These are phyloP conservation scores for Balamuthia mandrillaris DNA, from an alignment of 208 protist genomes.

Conservation along the genomic window DNA sequence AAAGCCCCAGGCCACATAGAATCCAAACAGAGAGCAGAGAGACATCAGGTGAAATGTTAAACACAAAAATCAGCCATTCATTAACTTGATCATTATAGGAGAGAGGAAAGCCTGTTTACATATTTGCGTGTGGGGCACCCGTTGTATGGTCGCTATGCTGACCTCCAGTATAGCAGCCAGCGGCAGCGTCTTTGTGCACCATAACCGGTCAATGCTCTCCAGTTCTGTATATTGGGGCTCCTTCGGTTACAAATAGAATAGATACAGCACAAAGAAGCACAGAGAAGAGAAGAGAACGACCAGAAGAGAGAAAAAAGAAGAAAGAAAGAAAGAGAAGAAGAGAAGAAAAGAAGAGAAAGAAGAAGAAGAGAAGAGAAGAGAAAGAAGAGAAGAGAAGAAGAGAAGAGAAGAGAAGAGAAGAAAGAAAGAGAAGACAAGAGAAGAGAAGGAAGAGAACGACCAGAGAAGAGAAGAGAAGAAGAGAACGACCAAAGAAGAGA, in stretches of 20 bases:
- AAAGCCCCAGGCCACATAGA: too few relatives aligned
- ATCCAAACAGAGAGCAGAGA: too few relatives aligned
- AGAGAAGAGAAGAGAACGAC: not conserved
- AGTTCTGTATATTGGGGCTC: not conserved
- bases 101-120: not conserved
- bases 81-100: not conserved
- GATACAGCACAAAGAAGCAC: not conserved
- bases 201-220: too few relatives aligned
- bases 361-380: not conserved
- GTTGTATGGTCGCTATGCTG: not conserved
- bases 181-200: too few relatives aligned
- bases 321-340: not conserved
- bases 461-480: too few relatives aligned
- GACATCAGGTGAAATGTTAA: too few relatives aligned
- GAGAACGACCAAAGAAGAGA: too few relatives aligned
- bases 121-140: not conserved
- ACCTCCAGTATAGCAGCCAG: not conserved
- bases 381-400: too few relatives aligned
- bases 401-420: too few relatives aligned
- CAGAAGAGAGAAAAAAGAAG: not conserved
- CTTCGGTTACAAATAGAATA: not conserved
- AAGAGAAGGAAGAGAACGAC: too few relatives aligned
- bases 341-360: not conserved
- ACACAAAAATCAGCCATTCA: too few relatives aligned
- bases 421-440: too few relatives aligned